These are phyloP conservation scores for Betula pendula DNA, from an alignment of 306 rosid species.

Conservation along the genomic window DNA sequence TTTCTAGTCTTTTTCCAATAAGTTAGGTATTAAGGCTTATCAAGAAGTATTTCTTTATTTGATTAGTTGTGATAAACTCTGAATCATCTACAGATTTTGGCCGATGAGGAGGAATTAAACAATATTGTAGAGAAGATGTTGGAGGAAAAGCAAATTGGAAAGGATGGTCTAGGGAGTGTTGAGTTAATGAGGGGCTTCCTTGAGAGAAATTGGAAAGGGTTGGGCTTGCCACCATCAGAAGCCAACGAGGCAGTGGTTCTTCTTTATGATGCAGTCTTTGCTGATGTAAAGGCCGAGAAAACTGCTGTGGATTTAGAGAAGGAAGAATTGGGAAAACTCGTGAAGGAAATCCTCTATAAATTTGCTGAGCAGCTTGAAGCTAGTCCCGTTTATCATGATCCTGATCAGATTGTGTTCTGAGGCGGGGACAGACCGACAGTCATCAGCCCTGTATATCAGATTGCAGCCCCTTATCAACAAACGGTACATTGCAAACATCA, in stretches of 20 bases:
- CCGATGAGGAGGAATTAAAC: conserved; percentile 65
- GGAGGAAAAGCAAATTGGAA: conserved; percentile 46
- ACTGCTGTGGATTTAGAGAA: conserved; percentile 35
- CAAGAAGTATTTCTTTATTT: not conserved
- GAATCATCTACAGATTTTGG: conserved; percentile 61
- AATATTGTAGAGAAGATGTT: conserved; percentile 43
- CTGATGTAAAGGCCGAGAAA: conserved; percentile 45
- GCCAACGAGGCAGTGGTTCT: conserved; percentile 60
- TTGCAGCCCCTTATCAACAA: not conserved
- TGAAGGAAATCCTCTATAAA: conserved; percentile 57
- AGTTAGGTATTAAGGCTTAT: not conserved
- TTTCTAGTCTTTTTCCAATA: not conserved
- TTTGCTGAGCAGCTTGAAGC: conserved; percentile 80
- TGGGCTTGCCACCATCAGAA: conserved; percentile 63
- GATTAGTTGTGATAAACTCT: not conserved
- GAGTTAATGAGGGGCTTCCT: conserved; percentile 58
- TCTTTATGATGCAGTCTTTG: conserved; percentile 69
- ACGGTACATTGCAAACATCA: conserved; percentile 4
- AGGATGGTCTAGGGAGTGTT: conserved; percentile 36
- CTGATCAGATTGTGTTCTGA: conserved; percentile 32
- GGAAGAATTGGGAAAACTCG: conserved; percentile 41
- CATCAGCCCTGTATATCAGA: too few relatives aligned
- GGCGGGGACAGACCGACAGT: too few relatives aligned
- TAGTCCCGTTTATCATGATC: conserved; percentile 66
- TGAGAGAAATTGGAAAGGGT: conserved; percentile 52